Evolutionary conservation across 208 protist species (phyloP), one percentile per base, ranked within the genome.

Genomic region (Leishmania turanica): DNA sequence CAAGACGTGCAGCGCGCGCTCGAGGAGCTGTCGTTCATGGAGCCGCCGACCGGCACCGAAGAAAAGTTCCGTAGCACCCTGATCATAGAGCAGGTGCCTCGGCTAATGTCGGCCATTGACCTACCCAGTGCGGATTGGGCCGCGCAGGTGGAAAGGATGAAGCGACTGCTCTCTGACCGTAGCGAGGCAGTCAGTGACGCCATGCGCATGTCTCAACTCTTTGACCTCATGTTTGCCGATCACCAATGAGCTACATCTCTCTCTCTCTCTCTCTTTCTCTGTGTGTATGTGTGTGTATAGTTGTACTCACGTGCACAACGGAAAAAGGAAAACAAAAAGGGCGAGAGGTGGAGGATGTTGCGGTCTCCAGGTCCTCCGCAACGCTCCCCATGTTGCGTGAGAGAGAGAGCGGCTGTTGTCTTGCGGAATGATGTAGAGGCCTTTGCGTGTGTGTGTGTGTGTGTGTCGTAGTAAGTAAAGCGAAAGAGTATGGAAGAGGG

Each of bases 21-120:
- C 19, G 93, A 98, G 86, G 93, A 98, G 84, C 90, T 98, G 24
- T 94, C 93, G 19, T 96, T 98, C 56, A 77, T 97, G 77, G 90
- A 97, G 76, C 94, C 96, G 27, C 96, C 96, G 2, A 91, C 89
- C 34, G 93, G 92, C 11, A 97, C 93, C 1, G 96, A 97, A 72
- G 94, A 96, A 78, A 97, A 97, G 90, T 97, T 98, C 80, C 88
- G 85, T 37, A 91, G 89, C 78, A 93, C 80, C 15, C 88, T 97
- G 2, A 89, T 95, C 49, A 96, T 98, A 75, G 96, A 98, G 84
- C 93, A 95, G 65, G 91, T 97, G 7, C 93, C 96, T 17, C 92
- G 93, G 19, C 81, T 98, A n/a, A 86, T 95, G 80, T 87, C 91
- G 1, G 72, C 78, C 40, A 90, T 98, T 62, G 88, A 95, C 77